Evolutionary conservation across 2,329 filamentous ascomycete genomes (phyloP), one percentile per base, ranked within the genome.

Genomic region (Stenocarpella maydis): DNA sequence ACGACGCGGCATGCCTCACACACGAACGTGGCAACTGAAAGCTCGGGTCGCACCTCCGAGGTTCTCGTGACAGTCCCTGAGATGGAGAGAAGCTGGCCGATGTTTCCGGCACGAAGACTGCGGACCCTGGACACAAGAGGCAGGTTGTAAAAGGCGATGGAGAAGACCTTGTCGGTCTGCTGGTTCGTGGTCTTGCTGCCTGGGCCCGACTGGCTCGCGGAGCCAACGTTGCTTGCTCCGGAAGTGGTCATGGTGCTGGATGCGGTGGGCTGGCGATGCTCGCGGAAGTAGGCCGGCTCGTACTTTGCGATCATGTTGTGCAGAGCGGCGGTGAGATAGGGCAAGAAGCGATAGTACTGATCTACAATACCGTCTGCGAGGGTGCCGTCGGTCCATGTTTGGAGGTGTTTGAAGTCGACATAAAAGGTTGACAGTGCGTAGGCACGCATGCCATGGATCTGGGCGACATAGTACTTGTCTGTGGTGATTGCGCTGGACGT

Each of bases 21-120:
- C 68, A 91, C 89, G 76, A 99, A 99, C 0, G 96, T 98, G 7
- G 93, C 96, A 26, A 97, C 85, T 3, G 94, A 97, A 71, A 99
- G 83, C 80, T 99, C 96, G 0, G 96, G 96, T 41, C 96, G 90
- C 28, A 99, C 96, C 84, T 99, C 96, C 12, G 96, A 99, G 7
- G 96, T 99, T 78, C 96, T 89, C 1, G 96, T 99, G 34, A 97
- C 95, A 0, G 96, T 99, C 58, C 96, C 96, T 9, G 96, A 99
- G 74, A 99, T 97, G 14, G 96, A 98, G 7, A 97, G 88, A 52
- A 99, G 87, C 77, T 95, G 93, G 66, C 96, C 96, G 75, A 99
- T 97, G 74, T 97, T 95, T 72, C 89, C 87, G 31, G 96, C 97
- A 39, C 96, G 91, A 72, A 99, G 84, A 75, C 94, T 91, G 71